Evolutionary conservation across 2,329 filamentous ascomycete species (phyloP).

Genomic region (Penicillium capsulatum): DNA sequence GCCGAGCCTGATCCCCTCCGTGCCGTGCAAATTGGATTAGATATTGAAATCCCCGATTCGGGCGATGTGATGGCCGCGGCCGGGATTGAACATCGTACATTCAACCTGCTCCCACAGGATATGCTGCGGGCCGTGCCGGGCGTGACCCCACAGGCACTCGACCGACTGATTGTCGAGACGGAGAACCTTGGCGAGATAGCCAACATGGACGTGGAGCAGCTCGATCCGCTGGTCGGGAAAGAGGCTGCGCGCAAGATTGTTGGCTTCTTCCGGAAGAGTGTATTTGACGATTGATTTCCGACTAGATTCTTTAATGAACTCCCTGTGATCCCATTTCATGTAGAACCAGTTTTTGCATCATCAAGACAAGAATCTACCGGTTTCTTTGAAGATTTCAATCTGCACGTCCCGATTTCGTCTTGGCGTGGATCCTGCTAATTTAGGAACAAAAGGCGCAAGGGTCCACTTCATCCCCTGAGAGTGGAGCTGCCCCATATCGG

Average conservation of each 20-base stretch:
- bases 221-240: conserved; percentile 70
- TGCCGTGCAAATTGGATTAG: conserved; percentile 77
- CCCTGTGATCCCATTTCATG: too few relatives aligned
- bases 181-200: conserved; percentile 77
- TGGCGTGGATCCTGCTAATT: conserved; percentile 20
- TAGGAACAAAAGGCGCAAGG: conserved; percentile 18
- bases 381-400: conserved; percentile 1
- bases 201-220: conserved; percentile 72
- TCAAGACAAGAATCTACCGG: not conserved
- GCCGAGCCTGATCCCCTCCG: conserved; percentile 85
- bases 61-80: conserved; percentile 57
- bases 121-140: conserved; percentile 85
- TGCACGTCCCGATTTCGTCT: conserved; percentile 12
- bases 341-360: too few relatives aligned
- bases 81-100: conserved; percentile 57
- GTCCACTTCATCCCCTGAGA: conserved; percentile 19
- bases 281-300: conserved; percentile 45
- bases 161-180: conserved; percentile 65
- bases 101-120: conserved; percentile 82
- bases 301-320: too few relatives aligned
- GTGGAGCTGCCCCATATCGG: conserved; percentile 13
- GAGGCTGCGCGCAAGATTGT: conserved; percentile 72
- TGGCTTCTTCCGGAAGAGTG: conserved; percentile 70
- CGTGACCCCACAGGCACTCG: conserved; percentile 73
- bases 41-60: conserved; percentile 45